Evolutionary conservation across 805 yeast species (phyloP).

Genomic region (Debaryomyces hansenii): DNA sequence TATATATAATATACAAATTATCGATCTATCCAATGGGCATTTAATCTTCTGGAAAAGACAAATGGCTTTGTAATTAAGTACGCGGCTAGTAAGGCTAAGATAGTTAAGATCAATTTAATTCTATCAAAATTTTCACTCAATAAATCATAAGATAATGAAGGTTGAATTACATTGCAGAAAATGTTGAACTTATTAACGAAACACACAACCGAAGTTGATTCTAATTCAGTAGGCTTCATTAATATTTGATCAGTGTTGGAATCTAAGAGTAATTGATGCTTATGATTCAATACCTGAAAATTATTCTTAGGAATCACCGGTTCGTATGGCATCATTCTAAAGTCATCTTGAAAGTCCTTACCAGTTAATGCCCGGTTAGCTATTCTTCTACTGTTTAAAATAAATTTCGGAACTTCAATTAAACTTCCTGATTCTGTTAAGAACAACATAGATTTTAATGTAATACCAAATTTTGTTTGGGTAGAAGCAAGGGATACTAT

Average conservation of each 20-base stretch:
- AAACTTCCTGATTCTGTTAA: conserved; percentile 63
- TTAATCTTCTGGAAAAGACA: conserved; percentile 54
- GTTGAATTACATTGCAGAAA: conserved; percentile 75
- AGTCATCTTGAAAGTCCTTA: conserved; percentile 55
- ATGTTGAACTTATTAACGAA: conserved; percentile 59
- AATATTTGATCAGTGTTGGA: conserved; percentile 22
- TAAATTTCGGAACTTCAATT: conserved; percentile 64
- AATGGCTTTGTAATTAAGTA: conserved; percentile 56
- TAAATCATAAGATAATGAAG: conserved; percentile 82
- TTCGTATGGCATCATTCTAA: conserved; percentile 61
- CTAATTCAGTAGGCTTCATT: conserved; percentile 59
- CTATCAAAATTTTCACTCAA: conserved; percentile 69
- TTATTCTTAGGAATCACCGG: conserved; percentile 52
- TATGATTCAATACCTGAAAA: conserved; percentile 36
- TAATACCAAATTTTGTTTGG: conserved; percentile 31
- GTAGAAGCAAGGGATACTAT: conserved; percentile 52
- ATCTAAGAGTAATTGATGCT: conserved; percentile 25
- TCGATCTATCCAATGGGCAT: conserved; percentile 50
- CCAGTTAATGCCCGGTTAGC: conserved; percentile 50
- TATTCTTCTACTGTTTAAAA: conserved; percentile 70
- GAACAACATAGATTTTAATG: conserved; percentile 56
- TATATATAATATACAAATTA: neutral
- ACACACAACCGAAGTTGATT: conserved; percentile 77
- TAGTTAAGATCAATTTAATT: conserved; percentile 58
- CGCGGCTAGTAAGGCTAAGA: conserved; percentile 48